Evolutionary conservation across 306 rosid genomes (phyloP).

Genomic region (Gastrolobium bilobum): DNA sequence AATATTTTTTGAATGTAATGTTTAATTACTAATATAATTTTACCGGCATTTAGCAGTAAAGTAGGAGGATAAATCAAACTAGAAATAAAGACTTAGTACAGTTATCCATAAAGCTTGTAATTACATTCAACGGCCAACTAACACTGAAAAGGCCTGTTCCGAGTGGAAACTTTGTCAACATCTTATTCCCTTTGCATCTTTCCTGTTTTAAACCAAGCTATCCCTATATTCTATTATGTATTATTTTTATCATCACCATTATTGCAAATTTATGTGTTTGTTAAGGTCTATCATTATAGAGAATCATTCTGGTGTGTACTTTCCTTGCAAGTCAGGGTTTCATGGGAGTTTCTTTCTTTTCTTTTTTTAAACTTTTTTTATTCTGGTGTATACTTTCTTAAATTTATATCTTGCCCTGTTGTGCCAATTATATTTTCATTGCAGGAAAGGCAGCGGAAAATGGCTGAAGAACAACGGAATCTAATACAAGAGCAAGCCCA

Average conservation of each 20-base stretch:
- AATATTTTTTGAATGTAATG: not conserved
- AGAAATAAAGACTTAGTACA: not conserved
- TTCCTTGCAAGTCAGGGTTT: not conserved
- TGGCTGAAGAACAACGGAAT: slow-evolving; percentile 91
- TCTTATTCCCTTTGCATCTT: not conserved
- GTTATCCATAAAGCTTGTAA: slow-evolving; percentile 4
- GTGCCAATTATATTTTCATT: slow-evolving; percentile 30
- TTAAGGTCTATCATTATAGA: not conserved
- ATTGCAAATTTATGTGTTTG: slow-evolving; percentile 24
- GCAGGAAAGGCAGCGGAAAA: slow-evolving; percentile 83
- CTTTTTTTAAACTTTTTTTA: no score
- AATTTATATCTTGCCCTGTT: slow-evolving; percentile 3
- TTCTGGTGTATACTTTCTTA: slow-evolving; percentile 16
- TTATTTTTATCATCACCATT: not conserved
- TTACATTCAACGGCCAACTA: not conserved
- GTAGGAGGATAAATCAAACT: slow-evolving; percentile 27
- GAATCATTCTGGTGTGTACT: slow-evolving; percentile 9
- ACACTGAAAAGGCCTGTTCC: not conserved
- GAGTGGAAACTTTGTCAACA: not conserved
- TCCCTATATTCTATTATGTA: not conserved
- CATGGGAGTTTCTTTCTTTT: no score
- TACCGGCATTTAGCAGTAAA: not conserved
- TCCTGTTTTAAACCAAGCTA: not conserved
- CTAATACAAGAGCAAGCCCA: slow-evolving; percentile 88
- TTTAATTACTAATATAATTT: not conserved